Base-by-base conservation (phyloP, 345 rosid species). In the Pelargonium nanum region DNA sequence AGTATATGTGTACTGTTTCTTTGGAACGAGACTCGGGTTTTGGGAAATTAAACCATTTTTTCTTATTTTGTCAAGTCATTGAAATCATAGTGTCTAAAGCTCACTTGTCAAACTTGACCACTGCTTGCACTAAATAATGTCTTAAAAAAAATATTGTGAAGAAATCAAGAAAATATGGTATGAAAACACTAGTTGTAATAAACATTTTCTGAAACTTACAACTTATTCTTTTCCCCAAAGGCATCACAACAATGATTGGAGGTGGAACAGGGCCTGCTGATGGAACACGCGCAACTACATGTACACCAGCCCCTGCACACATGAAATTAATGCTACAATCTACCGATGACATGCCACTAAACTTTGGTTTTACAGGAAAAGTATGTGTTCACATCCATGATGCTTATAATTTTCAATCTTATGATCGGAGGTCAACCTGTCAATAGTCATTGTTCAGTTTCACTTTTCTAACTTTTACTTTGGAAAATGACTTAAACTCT, bases 181-280 rank as follows among this genome's bases (percentile, higher is more conserved):
- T 21, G 10, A 7, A 8, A 1, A 22, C 24, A 55, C 16, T 10
- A 55, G 8, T 55, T 55, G 57, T 8, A 26, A 22, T 50, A 53
- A 61, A 23, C 3, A 50, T 9, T 26, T 21, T 5, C 22, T 22
- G 26, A 19, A 34, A 54, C 19, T 7, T 28, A 32, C n/a, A 64
- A 10, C 24, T 48, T 26, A 53, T 19, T 56, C 21, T 74, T 57
- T 63, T 23, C 22, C 53, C 8, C 26, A 15, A 48, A 93, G 99
- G 99, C 53, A 77, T 89, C 67, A 93, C 97, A 65, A 93, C 99
- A 4, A 61, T 93, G 72, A 75, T 93, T 51, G 97, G 99, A 74
- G 99, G 99, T 65, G 99, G 97, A 62, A 93, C 99, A 48, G 99
- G 99, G 58, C 99, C 99, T 57, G 86, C 99, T 64, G 73, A 83